Base-by-base conservation (phyloP, 2,329 filamentous ascomycete species). In the Pseudogymnoascus sp. region DNA sequence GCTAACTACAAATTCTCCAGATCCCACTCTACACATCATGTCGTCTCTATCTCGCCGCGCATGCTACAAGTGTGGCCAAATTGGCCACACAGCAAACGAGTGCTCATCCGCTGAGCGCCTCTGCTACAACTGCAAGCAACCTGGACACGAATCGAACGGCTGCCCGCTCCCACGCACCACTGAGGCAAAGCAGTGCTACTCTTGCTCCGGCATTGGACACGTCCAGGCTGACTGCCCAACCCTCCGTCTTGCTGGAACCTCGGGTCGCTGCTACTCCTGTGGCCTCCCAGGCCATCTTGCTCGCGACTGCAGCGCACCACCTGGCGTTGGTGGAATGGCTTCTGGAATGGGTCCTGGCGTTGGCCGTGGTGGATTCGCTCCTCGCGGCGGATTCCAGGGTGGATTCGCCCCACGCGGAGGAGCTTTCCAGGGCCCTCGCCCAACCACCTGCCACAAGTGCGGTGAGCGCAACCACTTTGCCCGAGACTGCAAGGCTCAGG, bases 171-270 rank as follows among this genome's bases (percentile, higher is more conserved):
- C 95, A 74, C 90, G 95, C 78, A 97, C 93, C 67, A 97, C 95
- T 69, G 95, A 99, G 81, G 92, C 92, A 62, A 99, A 99, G 87
- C 95, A 99, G 84, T 99, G 95, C 86, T 99, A 99, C 79, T 95
- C 98, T 81, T 99, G 95, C 84, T 95, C 98, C 83, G 95, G 95
- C 65, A 86, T 98, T 67, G 95, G 95, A 70, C 95, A 99, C 77
- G 95, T 99, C 73, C 95, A 99, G 83, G 95, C 95, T 71, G 95
- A 99, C 79, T 99, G 95, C 85, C 95, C 95, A 73, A 98, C 95
- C 67, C 86, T 99, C 69, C 92, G 95, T 71, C 79, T 99, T 77
- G 89, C 88, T 71, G 85, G 88, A 68, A 88, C 88, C 66, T 88
- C 89, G 76, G 92, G 91, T 69, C 91, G 92, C 72, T 99, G 95